Evolutionary conservation across 1,284 basidiomycete species (phyloP), one percentile per base, ranked within the genome.

Genomic region (Limonomyces culmigenus): DNA sequence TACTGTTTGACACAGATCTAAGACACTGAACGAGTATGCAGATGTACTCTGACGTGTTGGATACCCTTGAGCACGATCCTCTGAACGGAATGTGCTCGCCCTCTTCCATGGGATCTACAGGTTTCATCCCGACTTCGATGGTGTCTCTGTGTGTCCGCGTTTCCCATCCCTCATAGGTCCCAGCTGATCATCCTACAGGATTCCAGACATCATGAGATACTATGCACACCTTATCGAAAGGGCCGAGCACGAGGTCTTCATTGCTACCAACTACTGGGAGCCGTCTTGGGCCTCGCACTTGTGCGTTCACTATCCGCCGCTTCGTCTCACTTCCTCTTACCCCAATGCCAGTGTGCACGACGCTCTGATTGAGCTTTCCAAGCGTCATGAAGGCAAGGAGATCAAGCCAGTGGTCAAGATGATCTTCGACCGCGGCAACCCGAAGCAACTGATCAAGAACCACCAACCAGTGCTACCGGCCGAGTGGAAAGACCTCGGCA

Each of bases 371-470:
- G 68, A 74, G 40, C 57, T 80, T 11, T 71, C 69, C 11, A 58
- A 53, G 27, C 52, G 65, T 10, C 54, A 32, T 32, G 59, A 60
- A 1, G 15, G 32, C 12, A 53, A 48, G 35, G 33, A 52, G 6
- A 10, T 15, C 11, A 67, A 62, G 43, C 61, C 74, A n/a, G 58
- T 78, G 33, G 56, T 70, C 38, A 69, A 70, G 46, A 50, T 80
- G 47, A 68, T 78, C 47, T 80, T 78, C 52, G 76, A 80, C 46
- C 63, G 76, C 43, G 77, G 76, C 1, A 69, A 63, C 33, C 56
- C 66, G 42, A 64, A 67, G 48, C 72, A 74, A 51, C 46, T 71
- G 17, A 46, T 59, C 42, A 67, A 74, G 41, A 65, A 68, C 33
- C 77, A 77, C 42, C 59, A 69, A 8, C 45, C 54, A 3, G 74